Conservation (phyloP, 192 early-diverging fungal genomes). For the Geosiphon pyriformis region DNA sequence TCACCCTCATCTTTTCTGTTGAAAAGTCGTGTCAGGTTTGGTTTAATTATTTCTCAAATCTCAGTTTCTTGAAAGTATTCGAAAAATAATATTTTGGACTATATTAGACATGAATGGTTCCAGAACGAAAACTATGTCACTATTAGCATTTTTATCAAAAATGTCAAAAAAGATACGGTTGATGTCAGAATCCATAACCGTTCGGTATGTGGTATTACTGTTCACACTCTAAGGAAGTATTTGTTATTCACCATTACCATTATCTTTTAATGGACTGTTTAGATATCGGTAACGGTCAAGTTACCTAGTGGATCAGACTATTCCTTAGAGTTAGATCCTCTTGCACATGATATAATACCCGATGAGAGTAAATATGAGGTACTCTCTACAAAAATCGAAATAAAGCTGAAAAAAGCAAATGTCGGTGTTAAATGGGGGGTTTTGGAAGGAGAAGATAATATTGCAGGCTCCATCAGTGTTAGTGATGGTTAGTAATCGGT, state of each 20-base stretch:
- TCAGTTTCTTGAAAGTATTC: neutral
- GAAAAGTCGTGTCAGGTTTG: slow-evolving; percentile 27
- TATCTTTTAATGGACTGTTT: neutral
- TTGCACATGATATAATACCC: slow-evolving; percentile 74
- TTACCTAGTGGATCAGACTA: slow-evolving; percentile 81
- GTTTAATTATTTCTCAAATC: neutral
- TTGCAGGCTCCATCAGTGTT: slow-evolving; percentile 37
- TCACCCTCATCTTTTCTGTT: slow-evolving; percentile 11
- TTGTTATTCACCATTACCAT: too few species aligned
- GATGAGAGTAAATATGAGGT: slow-evolving; percentile 64
- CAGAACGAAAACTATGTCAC: slow-evolving; percentile 89
- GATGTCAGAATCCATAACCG: slow-evolving; percentile 58
- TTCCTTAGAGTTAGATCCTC: slow-evolving; percentile 87
- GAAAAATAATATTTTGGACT: neutral
- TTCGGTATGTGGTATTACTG: slow-evolving; percentile 37
- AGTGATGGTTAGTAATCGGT: slow-evolving; percentile 34
- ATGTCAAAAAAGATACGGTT: slow-evolving; percentile 65
- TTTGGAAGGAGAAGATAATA: slow-evolving; percentile 64
- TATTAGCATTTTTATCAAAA: slow-evolving; percentile 88
- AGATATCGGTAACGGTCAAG: slow-evolving; percentile 76
- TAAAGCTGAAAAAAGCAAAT: slow-evolving; percentile 73
- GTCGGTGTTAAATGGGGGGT: slow-evolving; percentile 82
- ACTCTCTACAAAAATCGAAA: slow-evolving; percentile 93
- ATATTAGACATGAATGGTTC: slow-evolving; percentile 90
- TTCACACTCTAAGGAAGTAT: too few species aligned